phyloP scores from a whole-genome alignment of 2,329 filamentous ascomycete species.

The Aspergillus chevalieri region DNA sequence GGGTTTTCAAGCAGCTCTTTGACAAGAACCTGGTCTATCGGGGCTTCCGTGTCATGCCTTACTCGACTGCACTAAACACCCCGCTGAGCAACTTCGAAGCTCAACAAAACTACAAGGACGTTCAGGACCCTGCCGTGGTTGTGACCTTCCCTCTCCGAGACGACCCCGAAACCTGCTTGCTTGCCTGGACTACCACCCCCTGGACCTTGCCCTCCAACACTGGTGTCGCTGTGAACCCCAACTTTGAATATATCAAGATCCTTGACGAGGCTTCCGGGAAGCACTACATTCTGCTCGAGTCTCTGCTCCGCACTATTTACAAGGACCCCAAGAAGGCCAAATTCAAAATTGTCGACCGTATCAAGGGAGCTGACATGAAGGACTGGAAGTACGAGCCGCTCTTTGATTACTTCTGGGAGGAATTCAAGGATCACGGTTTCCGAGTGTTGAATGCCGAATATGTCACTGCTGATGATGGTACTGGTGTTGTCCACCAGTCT shows the following conservation, averaged over 20 bases:
- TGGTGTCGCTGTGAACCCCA: slow-evolving; percentile 70
- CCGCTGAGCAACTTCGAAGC: slow-evolving; percentile 91
- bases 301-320: slow-evolving; percentile 74
- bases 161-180: slow-evolving; percentile 66
- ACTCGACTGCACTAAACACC: slow-evolving; percentile 83
- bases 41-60: slow-evolving; percentile 89
- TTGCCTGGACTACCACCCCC: slow-evolving; percentile 87
- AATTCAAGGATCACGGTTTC: slow-evolving; percentile 82
- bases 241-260: slow-evolving; percentile 84
- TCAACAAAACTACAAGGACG: slow-evolving; percentile 89
- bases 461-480: slow-evolving; percentile 83
- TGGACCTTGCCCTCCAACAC: slow-evolving; percentile 80
- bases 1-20: slow-evolving; percentile 90
- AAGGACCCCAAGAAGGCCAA: slow-evolving; percentile 96
- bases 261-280: slow-evolving; percentile 75
- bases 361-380: slow-evolving; percentile 77
- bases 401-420: slow-evolving; percentile 83
- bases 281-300: slow-evolving; percentile 78
- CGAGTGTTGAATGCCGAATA: slow-evolving; percentile 76
- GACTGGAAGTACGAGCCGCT: slow-evolving; percentile 85
- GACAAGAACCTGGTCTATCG: slow-evolving; percentile 87
- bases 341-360: slow-evolving; percentile 71
- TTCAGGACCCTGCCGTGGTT: slow-evolving; percentile 83
- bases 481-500: slow-evolving; percentile 88
- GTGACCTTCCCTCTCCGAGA: slow-evolving; percentile 78